phyloP scores from a whole-genome alignment of 2,329 filamentous ascomycete species.

The Trichoderma aggressivum region DNA sequence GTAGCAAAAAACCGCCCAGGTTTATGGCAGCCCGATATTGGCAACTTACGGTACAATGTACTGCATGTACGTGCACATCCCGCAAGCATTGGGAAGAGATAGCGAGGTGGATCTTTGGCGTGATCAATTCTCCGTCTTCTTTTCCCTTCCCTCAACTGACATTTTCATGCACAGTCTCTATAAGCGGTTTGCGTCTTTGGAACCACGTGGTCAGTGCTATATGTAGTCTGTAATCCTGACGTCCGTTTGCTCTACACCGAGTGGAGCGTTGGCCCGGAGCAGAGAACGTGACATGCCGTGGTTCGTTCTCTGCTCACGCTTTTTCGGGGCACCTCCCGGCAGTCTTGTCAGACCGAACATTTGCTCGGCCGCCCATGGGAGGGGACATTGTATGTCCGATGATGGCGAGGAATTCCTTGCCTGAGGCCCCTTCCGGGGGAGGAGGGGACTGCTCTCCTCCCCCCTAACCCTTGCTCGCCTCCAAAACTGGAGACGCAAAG shows the following conservation, averaged over 20 bases:
- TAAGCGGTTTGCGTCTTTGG: slow-evolving; percentile 17
- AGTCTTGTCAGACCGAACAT: slow-evolving; percentile 2
- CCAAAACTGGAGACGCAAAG: neutral
- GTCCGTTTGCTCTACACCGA: slow-evolving; percentile 10
- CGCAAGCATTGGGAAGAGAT: neutral
- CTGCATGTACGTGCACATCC: neutral
- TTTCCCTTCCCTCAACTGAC: neutral
- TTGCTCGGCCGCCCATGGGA: slow-evolving; percentile 3
- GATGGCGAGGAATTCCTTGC: neutral
- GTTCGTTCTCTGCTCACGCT: neutral
- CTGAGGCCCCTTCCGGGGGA: neutral
- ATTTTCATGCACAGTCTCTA: slow-evolving; percentile 9
- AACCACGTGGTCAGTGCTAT: slow-evolving; percentile 18
- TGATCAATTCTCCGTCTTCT: neutral
- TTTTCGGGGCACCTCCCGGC: neutral
- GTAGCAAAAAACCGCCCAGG: neutral
- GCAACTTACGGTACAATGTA: neutral
- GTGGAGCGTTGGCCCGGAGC: slow-evolving; percentile 3
- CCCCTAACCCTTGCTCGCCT: neutral
- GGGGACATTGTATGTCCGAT: neutral
- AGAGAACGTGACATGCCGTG: slow-evolving; percentile 15
- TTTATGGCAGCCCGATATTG: neutral
- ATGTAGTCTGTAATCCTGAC: slow-evolving; percentile 13
- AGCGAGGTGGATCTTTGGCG: neutral
- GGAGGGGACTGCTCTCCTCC: neutral